phyloP scores from a whole-genome alignment of 2,329 filamentous ascomycete genomes.

The Drechslerella dactyloides region DNA sequence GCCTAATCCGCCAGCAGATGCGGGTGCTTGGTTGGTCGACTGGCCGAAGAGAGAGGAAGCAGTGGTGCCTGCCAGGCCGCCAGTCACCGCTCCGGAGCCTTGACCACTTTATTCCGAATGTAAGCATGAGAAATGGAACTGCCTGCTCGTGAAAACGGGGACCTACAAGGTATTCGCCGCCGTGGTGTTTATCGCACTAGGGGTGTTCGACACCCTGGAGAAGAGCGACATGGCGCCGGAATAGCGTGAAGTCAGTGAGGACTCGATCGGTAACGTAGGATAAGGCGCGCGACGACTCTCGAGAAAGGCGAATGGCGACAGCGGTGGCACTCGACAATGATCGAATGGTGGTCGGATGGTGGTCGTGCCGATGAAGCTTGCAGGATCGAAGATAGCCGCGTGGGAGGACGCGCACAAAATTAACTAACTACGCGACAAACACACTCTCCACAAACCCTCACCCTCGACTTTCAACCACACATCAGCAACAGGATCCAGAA shows the following conservation, averaged over 20 bases:
- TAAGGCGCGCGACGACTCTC: neutral
- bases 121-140: constrained; percentile 22
- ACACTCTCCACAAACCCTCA: constrained; percentile 8
- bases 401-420: constrained; percentile 30
- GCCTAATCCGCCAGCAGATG: constrained; percentile 52
- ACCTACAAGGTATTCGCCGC: constrained; percentile 51
- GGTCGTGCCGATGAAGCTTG: neutral
- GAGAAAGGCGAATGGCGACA: neutral
- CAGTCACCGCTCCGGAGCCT: constrained; percentile 45
- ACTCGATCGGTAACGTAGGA: too few species aligned
- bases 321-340: neutral
- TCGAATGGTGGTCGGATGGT: constrained; percentile 2
- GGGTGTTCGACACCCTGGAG: constrained; percentile 47
- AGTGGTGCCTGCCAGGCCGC: constrained; percentile 38
- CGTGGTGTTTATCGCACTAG: constrained; percentile 51
- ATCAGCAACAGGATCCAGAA: constrained; percentile 1
- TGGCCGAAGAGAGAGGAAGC: constrained; percentile 40
- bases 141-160: neutral
- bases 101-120: constrained; percentile 5
- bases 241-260: neutral
- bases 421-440: constrained; percentile 18
- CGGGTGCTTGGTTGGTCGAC: constrained; percentile 33
- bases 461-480: constrained; percentile 7
- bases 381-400: constrained; percentile 2
- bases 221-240: constrained; percentile 50